phyloP scores from a whole-genome alignment of 2,329 filamentous ascomycete genomes.

The Lomentospora prolificans region DNA sequence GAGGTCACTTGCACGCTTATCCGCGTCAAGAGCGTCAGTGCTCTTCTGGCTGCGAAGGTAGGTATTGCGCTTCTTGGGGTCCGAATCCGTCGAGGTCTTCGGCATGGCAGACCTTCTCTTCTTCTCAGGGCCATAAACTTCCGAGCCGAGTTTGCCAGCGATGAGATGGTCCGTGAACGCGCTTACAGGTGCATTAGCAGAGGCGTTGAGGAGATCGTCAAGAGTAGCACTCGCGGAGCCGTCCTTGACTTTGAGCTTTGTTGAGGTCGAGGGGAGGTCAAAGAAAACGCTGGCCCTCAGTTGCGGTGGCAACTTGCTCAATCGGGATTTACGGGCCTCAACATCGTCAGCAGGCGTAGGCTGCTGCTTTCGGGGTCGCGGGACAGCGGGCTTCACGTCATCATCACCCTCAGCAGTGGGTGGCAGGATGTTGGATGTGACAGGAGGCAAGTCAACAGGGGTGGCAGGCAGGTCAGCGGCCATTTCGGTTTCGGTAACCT shows the following conservation, averaged over 20 bases:
- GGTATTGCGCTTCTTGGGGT: slow-evolving; percentile 30
- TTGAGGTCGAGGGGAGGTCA: slow-evolving; percentile 51
- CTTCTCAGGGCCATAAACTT: slow-evolving; percentile 59
- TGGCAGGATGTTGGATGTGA: background rate
- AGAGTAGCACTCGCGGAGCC: slow-evolving; percentile 82
- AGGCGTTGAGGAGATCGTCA: slow-evolving; percentile 85
- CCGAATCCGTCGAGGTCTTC: slow-evolving; percentile 15
- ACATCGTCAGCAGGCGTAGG: slow-evolving; percentile 13
- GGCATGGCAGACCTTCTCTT: slow-evolving; percentile 31
- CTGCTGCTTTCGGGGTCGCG: slow-evolving; percentile 6
- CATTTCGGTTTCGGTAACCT: background rate
- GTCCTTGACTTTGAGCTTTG: slow-evolving; percentile 51
- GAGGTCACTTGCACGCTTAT: background rate
- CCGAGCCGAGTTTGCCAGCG: slow-evolving; percentile 62
- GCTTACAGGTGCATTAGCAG: slow-evolving; percentile 74
- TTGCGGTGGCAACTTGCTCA: slow-evolving; percentile 59
- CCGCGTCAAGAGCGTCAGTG: background rate
- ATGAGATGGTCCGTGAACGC: slow-evolving; percentile 88
- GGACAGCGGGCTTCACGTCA: slow-evolving; percentile 6
- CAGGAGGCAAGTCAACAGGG: background rate
- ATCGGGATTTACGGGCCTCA: slow-evolving; percentile 28
- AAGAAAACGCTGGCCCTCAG: slow-evolving; percentile 89
- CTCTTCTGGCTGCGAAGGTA: background rate
- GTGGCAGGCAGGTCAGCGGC: too few relatives aligned
- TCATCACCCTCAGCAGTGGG: background rate